These are phyloP conservation scores for Persicaria tinctoria DNA, from an alignment of 148 eudicot species.

Conservation along the genomic window DNA sequence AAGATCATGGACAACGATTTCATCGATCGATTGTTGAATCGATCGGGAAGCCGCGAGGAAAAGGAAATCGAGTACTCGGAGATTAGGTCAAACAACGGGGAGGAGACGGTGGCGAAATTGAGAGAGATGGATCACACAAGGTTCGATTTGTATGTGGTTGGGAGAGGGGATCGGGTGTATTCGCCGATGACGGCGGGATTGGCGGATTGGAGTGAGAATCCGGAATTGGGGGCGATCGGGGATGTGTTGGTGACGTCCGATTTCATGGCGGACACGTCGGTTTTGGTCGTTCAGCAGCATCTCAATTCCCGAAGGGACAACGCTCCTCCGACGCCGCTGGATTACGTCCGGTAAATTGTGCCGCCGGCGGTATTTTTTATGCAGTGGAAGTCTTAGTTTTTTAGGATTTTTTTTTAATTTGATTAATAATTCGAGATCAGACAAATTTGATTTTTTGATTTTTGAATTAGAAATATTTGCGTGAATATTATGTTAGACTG, in stretches of 20 bases:
- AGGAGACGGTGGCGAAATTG: slow-evolving; percentile 24
- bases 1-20: slow-evolving; percentile 23
- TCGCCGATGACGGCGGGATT: slow-evolving; percentile 28
- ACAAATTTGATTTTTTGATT: no score
- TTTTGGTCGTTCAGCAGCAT: slow-evolving; percentile 41
- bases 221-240: slow-evolving; percentile 39
- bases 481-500: no score
- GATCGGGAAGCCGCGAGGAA: not conserved
- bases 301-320: not conserved
- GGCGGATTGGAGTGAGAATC: slow-evolving; percentile 37
- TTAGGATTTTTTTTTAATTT: no score
- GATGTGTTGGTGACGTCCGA: slow-evolving; percentile 40
- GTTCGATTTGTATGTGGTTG: slow-evolving; percentile 32
- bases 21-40: slow-evolving; percentile 15
- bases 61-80: slow-evolving; percentile 16
- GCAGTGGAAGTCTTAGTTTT: no score
- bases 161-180: slow-evolving; percentile 21
- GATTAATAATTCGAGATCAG: no score
- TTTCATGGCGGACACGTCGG: slow-evolving; percentile 26
- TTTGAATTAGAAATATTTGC: no score
- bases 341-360: not conserved
- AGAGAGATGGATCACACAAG: slow-evolving; percentile 23
- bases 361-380: not conserved
- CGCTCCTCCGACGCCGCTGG: not conserved
- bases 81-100: slow-evolving; percentile 26